These are phyloP conservation scores for Monilinia fructicola DNA, from an alignment of 2,329 filamentous ascomycete species.

Conservation along the genomic window DNA sequence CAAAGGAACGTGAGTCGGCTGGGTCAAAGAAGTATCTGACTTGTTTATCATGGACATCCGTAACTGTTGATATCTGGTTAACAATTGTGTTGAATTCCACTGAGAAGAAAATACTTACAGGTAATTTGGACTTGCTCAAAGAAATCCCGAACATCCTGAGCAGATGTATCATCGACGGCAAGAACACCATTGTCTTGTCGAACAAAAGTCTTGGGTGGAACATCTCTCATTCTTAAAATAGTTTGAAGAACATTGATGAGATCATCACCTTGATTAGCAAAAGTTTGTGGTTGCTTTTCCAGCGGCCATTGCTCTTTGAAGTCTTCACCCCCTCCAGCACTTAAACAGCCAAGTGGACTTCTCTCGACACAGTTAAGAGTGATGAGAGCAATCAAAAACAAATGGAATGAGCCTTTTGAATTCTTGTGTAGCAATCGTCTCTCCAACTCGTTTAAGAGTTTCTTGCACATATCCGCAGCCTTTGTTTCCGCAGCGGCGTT, in stretches of 20 bases:
- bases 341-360: conserved; percentile 70
- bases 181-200: conserved; percentile 48
- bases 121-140: conserved; percentile 58
- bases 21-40: conserved; percentile 36
- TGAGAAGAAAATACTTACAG: conserved; percentile 48
- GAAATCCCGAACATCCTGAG: conserved; percentile 49
- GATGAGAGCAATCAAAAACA: conserved; percentile 61
- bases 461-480: conserved; percentile 58
- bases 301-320: conserved; percentile 56
- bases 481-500: conserved; percentile 65
- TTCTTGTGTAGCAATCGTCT: conserved; percentile 59
- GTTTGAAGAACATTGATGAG: conserved; percentile 60
- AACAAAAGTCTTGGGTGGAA: conserved; percentile 53
- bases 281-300: conserved; percentile 55
- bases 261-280: conserved; percentile 58
- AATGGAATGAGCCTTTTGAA: conserved; percentile 52
- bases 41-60: conserved; percentile 39
- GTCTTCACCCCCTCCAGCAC: conserved; percentile 63
- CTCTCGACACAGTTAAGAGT: conserved; percentile 65
- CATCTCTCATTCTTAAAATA: conserved; percentile 60
- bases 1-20: conserved; percentile 49
- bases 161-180: conserved; percentile 33
- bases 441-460: conserved; percentile 60
- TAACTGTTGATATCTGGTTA: conserved; percentile 31
- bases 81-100: background rate